phyloP scores from a whole-genome alignment of 1,139 yeast species.

The Chernovozyma sophiae-reginae region DNA sequence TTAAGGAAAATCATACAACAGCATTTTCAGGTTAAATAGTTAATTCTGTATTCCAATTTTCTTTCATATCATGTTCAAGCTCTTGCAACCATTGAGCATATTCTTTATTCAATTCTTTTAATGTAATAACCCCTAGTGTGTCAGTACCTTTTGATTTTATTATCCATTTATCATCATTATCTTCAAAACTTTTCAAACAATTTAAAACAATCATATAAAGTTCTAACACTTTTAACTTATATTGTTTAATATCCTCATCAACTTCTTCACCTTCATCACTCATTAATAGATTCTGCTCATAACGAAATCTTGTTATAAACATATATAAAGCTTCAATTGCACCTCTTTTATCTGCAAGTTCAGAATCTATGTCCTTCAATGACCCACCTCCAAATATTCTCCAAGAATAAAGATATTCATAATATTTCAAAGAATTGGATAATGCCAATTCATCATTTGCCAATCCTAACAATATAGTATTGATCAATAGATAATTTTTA shows the following conservation, averaged over 20 bases:
- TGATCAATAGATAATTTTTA: constrained; percentile 31
- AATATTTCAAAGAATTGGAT: constrained; percentile 40
- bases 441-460: constrained; percentile 34
- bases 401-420: constrained; percentile 54
- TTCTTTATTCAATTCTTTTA: constrained; percentile 29
- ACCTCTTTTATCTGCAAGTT: constrained; percentile 45
- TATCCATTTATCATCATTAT: constrained; percentile 55
- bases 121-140: constrained; percentile 22
- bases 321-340: constrained; percentile 55
- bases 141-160: constrained; percentile 22
- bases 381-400: constrained; percentile 32
- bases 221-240: constrained; percentile 38
- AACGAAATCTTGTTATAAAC: constrained; percentile 42
- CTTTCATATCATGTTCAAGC: constrained; percentile 23
- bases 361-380: constrained; percentile 7
- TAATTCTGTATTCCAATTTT: constrained; percentile 4
- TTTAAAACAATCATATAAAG: constrained; percentile 47
- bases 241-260: constrained; percentile 26
- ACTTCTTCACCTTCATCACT: constrained; percentile 8
- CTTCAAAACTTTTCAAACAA: constrained; percentile 40
- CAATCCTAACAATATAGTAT: constrained; percentile 32
- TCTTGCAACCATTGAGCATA: constrained; percentile 34
- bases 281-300: constrained; percentile 15
- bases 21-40: neutral
- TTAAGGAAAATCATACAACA: neutral